Base-by-base conservation (phyloP, 345 rosid species). In the Microthlaspi erraticum region DNA sequence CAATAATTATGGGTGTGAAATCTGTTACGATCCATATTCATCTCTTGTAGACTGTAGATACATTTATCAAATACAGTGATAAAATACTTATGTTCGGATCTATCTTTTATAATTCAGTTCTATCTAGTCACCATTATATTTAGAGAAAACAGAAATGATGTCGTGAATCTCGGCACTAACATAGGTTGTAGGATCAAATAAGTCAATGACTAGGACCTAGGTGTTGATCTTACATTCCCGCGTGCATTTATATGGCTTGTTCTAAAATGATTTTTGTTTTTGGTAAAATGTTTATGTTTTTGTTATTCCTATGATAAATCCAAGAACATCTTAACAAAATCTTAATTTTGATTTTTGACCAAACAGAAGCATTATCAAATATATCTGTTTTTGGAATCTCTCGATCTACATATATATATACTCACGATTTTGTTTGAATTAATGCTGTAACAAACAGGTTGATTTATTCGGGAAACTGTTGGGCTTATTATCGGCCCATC, bases 401-500 rank as follows among this genome's bases (percentile, higher is more conserved):
- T 60, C 37, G 51, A 50, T 38, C 32, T 33, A 8, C n/a, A 33
- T 33, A n/a, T n/a, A n/a, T n/a, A n/a, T n/a, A n/a, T n/a, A 14
- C 10, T 57, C 9, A 46, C 26, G 19, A 39, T 12, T 3, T 14
- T 23, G 1, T 16, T 29, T 12, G 12, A 2, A 23, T 37, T 17
- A n/a, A 18, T 45, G 8, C 5, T 38, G 46, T 45, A 44, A 13
- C 74, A 88, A 44, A 13, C 74, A 88, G 97, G 77, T 72, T 33
- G 98, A 93, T 74, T 62, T 93, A 39, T 82, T 66, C 12, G 92
- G 92, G 2, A 81, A 81, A 64, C 36, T 82, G 2, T 62, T 81
- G 45, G 98, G 98, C 26, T 78, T 88, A 5, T 79, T 93, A 4
- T 76, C 92, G 6, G 93, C 97, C 6, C 98, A 88, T 76, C 98